Conservation (phyloP, 73 alveolate genomes). For the Tetrahymena borealis region DNA sequence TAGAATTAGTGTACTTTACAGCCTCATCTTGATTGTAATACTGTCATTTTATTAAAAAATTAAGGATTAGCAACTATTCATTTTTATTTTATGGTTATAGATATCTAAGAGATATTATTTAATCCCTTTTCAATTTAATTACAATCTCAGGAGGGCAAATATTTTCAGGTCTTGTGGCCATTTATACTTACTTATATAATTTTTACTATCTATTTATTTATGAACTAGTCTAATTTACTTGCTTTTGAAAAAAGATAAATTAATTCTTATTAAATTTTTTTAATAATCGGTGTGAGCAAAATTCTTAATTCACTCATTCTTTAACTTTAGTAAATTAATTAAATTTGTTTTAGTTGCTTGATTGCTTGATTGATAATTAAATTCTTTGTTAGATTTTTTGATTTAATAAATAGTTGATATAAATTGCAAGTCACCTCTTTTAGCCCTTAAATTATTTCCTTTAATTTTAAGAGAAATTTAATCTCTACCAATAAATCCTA, state of each 20-base stretch:
- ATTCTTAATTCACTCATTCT: too few species aligned
- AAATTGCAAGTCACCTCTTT: too few species aligned
- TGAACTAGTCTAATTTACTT: neutral
- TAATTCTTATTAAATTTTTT: too few species aligned
- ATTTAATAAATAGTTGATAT: too few species aligned
- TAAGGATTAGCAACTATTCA: neutral
- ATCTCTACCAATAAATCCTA: too few species aligned
- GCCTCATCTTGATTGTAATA: conserved; percentile 36
- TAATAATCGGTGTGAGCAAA: too few species aligned
- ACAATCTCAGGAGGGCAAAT: neutral
- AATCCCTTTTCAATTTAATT: neutral
- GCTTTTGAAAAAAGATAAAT: neutral
- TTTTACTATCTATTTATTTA: neutral
- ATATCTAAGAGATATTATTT: neutral
- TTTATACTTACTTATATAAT: neutral
- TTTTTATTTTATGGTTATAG: neutral
- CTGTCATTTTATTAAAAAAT: neutral
- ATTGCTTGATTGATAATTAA: too few species aligned
- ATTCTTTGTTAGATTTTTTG: too few species aligned
- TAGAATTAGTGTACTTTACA: conserved; percentile 41
- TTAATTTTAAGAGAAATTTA: too few species aligned
- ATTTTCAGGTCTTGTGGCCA: neutral
- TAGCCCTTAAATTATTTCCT: too few species aligned
- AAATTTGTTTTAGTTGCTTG: too few species aligned
- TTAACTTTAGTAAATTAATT: too few species aligned